Conservation (phyloP, 1,139 yeast species). For the Geotrichum fermentans region DNA sequence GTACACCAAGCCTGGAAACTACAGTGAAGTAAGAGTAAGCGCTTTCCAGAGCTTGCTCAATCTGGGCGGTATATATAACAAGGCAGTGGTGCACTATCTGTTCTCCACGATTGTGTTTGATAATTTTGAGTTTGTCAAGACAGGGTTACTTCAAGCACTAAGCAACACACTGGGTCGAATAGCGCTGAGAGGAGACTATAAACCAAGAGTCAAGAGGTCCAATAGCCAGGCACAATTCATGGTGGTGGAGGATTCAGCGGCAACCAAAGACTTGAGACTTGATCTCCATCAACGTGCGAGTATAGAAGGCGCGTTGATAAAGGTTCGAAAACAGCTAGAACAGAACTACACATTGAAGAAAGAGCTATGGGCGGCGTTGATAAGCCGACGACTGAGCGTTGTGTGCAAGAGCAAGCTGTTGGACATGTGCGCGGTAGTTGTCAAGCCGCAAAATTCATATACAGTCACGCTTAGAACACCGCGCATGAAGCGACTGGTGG, state of each 20-base stretch:
- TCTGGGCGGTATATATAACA: constrained; percentile 72
- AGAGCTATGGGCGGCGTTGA: constrained; percentile 67
- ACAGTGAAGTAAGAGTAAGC: constrained; percentile 54
- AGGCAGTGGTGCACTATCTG: constrained; percentile 55
- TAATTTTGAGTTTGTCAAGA: constrained; percentile 49
- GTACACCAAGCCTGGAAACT: constrained; percentile 49
- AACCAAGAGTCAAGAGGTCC: constrained; percentile 14
- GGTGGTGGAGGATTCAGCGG: constrained; percentile 26
- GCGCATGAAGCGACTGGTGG: constrained; percentile 59
- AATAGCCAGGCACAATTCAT: constrained; percentile 18
- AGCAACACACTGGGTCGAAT: constrained; percentile 55
- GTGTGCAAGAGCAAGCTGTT: constrained; percentile 60
- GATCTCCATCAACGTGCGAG: constrained; percentile 44
- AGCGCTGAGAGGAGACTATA: constrained; percentile 55
- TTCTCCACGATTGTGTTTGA: constrained; percentile 57
- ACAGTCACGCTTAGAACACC: constrained; percentile 64
- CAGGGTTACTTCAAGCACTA: constrained; percentile 48
- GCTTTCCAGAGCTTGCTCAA: constrained; percentile 68
- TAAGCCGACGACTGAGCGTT: constrained; percentile 47
- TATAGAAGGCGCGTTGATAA: constrained; percentile 58
- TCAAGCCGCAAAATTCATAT: constrained; percentile 57
- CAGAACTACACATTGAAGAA: constrained; percentile 57
- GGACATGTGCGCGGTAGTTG: constrained; percentile 61
- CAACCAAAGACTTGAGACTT: constrained; percentile 45
- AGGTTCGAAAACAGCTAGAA: constrained; percentile 61